Base-by-base conservation (phyloP, 106 monocot species). In the Amphibolis antarctica region DNA sequence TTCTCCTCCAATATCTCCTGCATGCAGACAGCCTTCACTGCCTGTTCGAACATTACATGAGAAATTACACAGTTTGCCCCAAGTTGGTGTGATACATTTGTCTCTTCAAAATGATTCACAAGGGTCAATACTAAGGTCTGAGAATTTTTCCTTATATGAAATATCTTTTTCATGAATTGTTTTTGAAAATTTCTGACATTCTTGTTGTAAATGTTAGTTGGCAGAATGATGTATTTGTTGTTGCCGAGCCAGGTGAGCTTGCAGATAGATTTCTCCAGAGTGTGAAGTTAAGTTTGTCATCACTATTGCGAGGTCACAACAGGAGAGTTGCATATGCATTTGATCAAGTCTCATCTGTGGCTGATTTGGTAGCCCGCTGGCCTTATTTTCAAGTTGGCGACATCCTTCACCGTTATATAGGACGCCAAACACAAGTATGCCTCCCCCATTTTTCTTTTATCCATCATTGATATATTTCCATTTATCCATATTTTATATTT, bases 181-280 rank as follows among this genome's bases (percentile, higher is more conserved):
- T 61, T 53, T 52, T 17, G 10, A 43, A 51, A 44, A 52, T 13
- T 66, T 15, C 27, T 53, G 27, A 55, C 9, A 17, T 55, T 54
- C 0, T 44, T 55, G 43, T 13, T 24, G 42, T 65, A 28, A 28
- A 65, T 64, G 22, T 31, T 79, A 98, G 98, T 70, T 98, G 98
- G 98, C 90, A 88, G 76, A 98, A 91, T 85, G 98, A 98, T 83
- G 91, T 98, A 47, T 98, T 87, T 82, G 90, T 98, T 60, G 90
- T 98, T 67, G 98, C 90, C 46, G 98, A 91, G 68, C 91, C 90
- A 47, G 98, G 91, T 54, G 98, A 91, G 59, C 79, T 77, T 62
- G 98, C 90, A 20, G 98, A 98, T 58, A 86, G 78, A 72, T 98
- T 98, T 82, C 80, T 98, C 51, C 84, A 72, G 55, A 89, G 79